Conservation (phyloP, 371 early-diverging fungal species). For the Mortierella sp. region DNA sequence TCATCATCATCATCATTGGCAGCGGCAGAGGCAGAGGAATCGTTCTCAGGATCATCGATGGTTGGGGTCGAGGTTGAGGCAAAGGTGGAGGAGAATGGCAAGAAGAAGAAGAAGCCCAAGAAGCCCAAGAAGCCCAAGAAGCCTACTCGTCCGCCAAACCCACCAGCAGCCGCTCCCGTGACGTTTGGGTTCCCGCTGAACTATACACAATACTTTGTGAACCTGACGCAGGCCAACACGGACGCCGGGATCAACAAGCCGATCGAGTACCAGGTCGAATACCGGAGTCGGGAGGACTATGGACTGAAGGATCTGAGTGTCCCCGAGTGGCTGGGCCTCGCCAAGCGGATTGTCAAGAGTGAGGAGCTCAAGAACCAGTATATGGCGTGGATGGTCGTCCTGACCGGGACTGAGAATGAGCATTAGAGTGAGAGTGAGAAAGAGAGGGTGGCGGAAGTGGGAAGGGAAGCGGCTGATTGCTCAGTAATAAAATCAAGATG, state of each 20-base stretch:
- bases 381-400: constrained; percentile 52
- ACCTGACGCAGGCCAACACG: constrained; percentile 59
- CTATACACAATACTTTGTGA: constrained; percentile 72
- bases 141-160: constrained; percentile 31
- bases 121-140: constrained; percentile 41
- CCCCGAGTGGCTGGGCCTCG: constrained; percentile 62
- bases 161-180: constrained; percentile 35
- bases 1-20: neutral
- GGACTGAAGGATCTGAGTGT: constrained; percentile 71
- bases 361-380: constrained; percentile 23
- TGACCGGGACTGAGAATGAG: constrained; percentile 47
- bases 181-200: constrained; percentile 65
- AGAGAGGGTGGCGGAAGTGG: neutral
- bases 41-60: too few relatives aligned
- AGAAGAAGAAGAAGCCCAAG: constrained; percentile 25
- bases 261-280: constrained; percentile 67
- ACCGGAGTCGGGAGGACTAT: constrained; percentile 71
- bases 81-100: constrained; percentile 31
- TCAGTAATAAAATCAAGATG: neutral
- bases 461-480: neutral
- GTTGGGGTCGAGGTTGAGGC: neutral
- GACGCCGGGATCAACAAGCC: neutral
- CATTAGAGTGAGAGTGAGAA: neutral
- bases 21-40: neutral
- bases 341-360: constrained; percentile 57